Percentiles rank a stretch among this genome's conserved stretches.
Conservation (phyloP, 768 basidiomycete genomes). For the Lactarius evosmus region DNA sequence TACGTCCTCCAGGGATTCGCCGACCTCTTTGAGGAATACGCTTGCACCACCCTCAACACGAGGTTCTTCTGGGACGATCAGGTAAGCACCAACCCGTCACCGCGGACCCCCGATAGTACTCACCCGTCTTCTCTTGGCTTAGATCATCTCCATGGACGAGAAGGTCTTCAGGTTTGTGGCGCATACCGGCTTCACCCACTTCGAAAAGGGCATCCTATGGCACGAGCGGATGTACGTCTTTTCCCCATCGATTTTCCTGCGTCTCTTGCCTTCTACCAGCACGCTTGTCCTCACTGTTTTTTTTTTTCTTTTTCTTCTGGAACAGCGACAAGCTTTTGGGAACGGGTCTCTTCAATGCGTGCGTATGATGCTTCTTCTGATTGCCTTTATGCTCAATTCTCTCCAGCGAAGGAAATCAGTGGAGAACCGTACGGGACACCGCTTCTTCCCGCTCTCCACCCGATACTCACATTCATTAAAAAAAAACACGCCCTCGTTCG, state of each 20-base stretch:
- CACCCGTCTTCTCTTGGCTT: neutral
- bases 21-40: conserved; percentile 32
- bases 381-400: conserved; percentile 21
- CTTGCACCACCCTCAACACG: conserved; percentile 35
- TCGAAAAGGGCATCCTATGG: conserved; percentile 27
- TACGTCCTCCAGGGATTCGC: conserved; percentile 33
- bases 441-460: conserved; percentile 12
- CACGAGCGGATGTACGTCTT: conserved; percentile 28
- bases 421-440: conserved; percentile 21
- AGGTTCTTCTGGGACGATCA: conserved; percentile 37
- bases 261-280: neutral
- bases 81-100: conserved; percentile 21
- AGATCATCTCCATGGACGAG: conserved; percentile 28
- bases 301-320: neutral
- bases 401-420: conserved; percentile 23
- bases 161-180: conserved; percentile 25
- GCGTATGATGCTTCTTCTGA: conserved; percentile 32
- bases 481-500: conserved; percentile 25
- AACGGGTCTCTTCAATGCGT: conserved; percentile 55
- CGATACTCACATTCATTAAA: neutral
- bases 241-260: neutral
- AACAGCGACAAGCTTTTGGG: conserved; percentile 39
- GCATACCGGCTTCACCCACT: conserved; percentile 26
- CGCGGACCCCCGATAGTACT: neutral
- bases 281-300: neutral